Conservation (phyloP, 768 basidiomycete genomes). For the Glaciozyma martinii region DNA sequence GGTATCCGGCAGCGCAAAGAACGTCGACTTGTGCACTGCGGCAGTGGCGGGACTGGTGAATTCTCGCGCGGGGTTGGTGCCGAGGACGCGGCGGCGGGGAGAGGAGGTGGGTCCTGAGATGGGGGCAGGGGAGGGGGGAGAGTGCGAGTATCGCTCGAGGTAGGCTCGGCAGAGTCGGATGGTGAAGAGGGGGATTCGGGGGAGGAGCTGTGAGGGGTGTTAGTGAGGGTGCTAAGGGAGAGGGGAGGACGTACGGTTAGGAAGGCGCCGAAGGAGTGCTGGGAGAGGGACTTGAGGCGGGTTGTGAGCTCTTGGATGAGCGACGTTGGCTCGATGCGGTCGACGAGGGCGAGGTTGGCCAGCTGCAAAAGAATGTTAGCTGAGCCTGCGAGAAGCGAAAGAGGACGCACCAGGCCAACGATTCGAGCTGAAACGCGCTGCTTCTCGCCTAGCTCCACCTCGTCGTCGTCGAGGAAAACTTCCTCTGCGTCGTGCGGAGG, state of each 20-base stretch:
- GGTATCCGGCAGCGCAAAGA: not conserved
- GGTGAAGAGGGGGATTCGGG: not conserved
- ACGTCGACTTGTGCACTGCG: not conserved
- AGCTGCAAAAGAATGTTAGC: not conserved
- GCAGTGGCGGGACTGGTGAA: not conserved
- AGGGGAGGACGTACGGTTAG: not conserved
- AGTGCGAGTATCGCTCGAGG: not conserved
- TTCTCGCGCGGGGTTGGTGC: not conserved
- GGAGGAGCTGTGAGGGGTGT: not conserved
- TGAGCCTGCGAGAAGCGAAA: not conserved
- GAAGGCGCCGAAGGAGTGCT: not conserved
- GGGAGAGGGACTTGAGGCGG: not conserved
- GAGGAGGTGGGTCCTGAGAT: not conserved
- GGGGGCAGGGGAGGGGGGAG: not conserved
- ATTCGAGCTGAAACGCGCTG: not conserved
- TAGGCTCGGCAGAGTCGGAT: not conserved
- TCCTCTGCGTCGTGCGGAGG: not conserved
- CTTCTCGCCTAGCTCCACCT: not conserved
- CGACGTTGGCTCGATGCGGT: not conserved
- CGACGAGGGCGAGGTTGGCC: not conserved
- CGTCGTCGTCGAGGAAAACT: not conserved
- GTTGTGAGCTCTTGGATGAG: not conserved
- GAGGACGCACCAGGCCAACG: not conserved
- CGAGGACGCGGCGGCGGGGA: not conserved
- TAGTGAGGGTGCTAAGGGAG: not conserved